Conservation (phyloP, 2,329 filamentous ascomycete genomes). For the Aspergillus japonicus region DNA sequence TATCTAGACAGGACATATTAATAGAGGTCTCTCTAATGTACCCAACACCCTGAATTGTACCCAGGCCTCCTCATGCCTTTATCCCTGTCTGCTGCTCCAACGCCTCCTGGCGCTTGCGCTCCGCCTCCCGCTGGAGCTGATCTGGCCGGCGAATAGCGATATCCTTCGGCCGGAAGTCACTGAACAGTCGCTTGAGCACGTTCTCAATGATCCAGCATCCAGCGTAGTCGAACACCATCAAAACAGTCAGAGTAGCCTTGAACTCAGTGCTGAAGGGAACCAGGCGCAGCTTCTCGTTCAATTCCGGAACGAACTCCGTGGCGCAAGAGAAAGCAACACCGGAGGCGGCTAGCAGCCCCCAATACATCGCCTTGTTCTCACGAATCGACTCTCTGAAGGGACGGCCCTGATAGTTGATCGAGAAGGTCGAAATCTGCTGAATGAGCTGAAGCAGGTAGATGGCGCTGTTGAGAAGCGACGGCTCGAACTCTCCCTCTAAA, state of each 20-base stretch:
- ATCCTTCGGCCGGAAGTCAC: constrained; percentile 88
- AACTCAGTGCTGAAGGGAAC: constrained; percentile 89
- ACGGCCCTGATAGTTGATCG: constrained; percentile 98
- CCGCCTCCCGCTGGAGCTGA: constrained; percentile 74
- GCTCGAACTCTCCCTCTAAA: constrained; percentile 90
- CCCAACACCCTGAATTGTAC: background rate
- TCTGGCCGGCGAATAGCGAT: constrained; percentile 85
- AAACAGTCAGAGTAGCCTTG: constrained; percentile 76
- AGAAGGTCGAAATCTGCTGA: constrained; percentile 97
- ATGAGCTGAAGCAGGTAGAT: constrained; percentile 97
- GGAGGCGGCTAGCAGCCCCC: constrained; percentile 85
- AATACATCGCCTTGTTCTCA: constrained; percentile 98
- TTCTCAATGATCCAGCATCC: constrained; percentile 88
- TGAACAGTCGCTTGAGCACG: constrained; percentile 78
- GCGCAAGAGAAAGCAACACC: constrained; percentile 91
- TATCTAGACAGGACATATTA: constrained; percentile 5
- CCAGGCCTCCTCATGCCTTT: constrained; percentile 27
- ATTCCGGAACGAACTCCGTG: constrained; percentile 90
- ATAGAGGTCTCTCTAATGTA: background rate
- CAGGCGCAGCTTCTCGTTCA: constrained; percentile 89
- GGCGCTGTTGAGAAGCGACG: constrained; percentile 91
- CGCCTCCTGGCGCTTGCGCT: constrained; percentile 63
- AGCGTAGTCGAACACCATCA: constrained; percentile 85
- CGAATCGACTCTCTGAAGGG: constrained; percentile 95
- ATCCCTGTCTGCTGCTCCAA: constrained; percentile 42